Percentiles rank a stretch among this genome's conserved stretches.
phyloP scores from a whole-genome alignment of 352 stramenopile genomes.

The Aphanomyces cochlioides region DNA sequence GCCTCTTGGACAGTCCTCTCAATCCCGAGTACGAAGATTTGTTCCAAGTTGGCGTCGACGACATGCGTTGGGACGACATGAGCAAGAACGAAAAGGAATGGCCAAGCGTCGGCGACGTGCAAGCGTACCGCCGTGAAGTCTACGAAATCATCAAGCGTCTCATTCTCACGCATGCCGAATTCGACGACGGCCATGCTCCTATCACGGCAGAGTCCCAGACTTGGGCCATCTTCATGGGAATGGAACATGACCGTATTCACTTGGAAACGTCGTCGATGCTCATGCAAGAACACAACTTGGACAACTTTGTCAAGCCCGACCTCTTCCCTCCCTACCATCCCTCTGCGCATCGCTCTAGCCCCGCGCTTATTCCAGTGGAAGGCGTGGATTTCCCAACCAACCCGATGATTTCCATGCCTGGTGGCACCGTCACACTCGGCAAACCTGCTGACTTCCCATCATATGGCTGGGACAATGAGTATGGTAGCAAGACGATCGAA shows the following conservation, averaged over 20 bases:
- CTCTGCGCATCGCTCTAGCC: slow-evolving; percentile 39
- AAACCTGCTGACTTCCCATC: slow-evolving; percentile 90
- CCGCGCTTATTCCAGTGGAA: slow-evolving; percentile 52
- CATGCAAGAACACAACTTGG: slow-evolving; percentile 88
- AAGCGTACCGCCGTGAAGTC: slow-evolving; percentile 89
- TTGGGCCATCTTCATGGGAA: slow-evolving; percentile 93
- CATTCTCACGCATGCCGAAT: slow-evolving; percentile 83
- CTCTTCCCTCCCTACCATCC: slow-evolving; percentile 86
- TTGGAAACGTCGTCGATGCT: slow-evolving; percentile 96
- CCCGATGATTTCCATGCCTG: slow-evolving; percentile 75
- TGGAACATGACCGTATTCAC: slow-evolving; percentile 98
- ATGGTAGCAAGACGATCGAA: slow-evolving; percentile 82
- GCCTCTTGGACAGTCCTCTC: slow-evolving; percentile 82
- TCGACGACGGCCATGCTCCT: slow-evolving; percentile 66
- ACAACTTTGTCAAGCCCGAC: slow-evolving; percentile 82
- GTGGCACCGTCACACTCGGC: slow-evolving; percentile 70
- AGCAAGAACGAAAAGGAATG: slow-evolving; percentile 95
- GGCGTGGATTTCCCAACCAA: slow-evolving; percentile 88
- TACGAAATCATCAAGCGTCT: slow-evolving; percentile 86
- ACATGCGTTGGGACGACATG: slow-evolving; percentile 99
- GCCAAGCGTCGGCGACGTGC: slow-evolving; percentile 87
- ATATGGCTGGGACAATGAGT: slow-evolving; percentile 98
- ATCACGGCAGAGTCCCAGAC: slow-evolving; percentile 84
- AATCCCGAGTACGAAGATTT: slow-evolving; percentile 94
- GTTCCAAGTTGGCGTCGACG: slow-evolving; percentile 96